Percentiles rank a stretch among this genome's conserved stretches.
Evolutionary conservation across 257 asterid species (phyloP).

Genomic region (Plantago elongata): DNA sequence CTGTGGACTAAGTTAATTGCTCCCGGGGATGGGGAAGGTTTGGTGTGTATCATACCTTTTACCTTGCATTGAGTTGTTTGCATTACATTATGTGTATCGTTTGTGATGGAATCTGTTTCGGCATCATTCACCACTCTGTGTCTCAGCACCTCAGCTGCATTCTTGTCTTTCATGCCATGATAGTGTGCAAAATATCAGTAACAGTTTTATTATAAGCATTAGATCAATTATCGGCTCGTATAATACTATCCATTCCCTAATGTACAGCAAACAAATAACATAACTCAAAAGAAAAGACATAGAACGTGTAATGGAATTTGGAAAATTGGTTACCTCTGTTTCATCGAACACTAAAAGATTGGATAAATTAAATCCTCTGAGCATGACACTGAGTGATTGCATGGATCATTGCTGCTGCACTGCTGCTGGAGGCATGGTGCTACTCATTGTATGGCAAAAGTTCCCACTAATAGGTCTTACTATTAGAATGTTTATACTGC

Average conservation of each 20-base stretch:
- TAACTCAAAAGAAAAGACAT: background rate
- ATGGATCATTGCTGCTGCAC: conserved; percentile 34
- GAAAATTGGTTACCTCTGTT: conserved; percentile 55
- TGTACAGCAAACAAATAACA: conserved; percentile 47
- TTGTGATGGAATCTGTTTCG: conserved; percentile 73
- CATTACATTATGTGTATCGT: conserved; percentile 31
- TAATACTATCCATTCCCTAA: conserved; percentile 78
- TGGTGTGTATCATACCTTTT: no score
- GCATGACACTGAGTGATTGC: conserved; percentile 59
- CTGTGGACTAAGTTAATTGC: no score
- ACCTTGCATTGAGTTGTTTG: no score
- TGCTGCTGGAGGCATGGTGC: conserved; percentile 71
- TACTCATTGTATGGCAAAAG: conserved; percentile 68
- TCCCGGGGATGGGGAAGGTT: no score
- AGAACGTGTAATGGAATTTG: background rate
- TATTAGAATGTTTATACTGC: no score
- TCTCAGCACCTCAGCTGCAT: conserved; percentile 88
- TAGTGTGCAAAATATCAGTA: conserved; percentile 81
- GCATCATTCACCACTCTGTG: conserved; percentile 98
- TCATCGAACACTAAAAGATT: conserved; percentile 91
- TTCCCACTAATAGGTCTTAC: no score
- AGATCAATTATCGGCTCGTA: conserved; percentile 61
- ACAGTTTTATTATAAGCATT: background rate
- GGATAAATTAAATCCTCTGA: conserved; percentile 73
- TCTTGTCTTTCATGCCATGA: conserved; percentile 85